A percentile compares a stretch with the other conserved stretches of the same genome.
Evolutionary conservation across 805 yeast genomes (phyloP).

Genomic region (Candida insectorum): DNA sequence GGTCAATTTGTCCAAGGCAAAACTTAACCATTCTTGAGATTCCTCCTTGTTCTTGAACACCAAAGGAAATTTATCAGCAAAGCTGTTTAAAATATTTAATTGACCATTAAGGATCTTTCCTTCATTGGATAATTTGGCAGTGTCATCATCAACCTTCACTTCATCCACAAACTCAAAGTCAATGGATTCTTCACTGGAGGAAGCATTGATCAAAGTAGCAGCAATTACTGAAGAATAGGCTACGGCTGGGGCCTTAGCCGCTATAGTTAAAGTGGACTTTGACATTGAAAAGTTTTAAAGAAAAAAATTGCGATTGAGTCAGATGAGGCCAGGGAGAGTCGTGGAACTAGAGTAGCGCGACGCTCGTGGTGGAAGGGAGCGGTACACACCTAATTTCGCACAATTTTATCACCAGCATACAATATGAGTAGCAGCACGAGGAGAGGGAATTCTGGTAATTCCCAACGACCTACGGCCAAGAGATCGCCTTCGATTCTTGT

Average conservation of each 20-base stretch:
- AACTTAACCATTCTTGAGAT: conserved; percentile 61
- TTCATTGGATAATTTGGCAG: conserved; percentile 43
- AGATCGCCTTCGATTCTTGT: conserved; percentile 92
- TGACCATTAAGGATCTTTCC: conserved; percentile 43
- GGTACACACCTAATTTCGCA: no score
- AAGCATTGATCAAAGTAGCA: conserved; percentile 63
- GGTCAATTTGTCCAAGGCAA: conserved; percentile 64
- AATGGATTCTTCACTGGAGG: conserved; percentile 42
- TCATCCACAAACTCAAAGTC: conserved; percentile 69
- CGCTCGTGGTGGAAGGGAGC: no score
- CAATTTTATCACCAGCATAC: no score
- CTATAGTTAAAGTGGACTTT: conserved; percentile 55
- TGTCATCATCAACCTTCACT: conserved; percentile 44
- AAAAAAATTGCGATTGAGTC: no score
- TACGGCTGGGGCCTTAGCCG: conserved; percentile 81
- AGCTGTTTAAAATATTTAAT: conserved; percentile 42
- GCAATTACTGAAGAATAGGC: conserved; percentile 80
- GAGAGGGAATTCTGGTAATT: no score
- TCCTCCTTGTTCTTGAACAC: conserved; percentile 32
- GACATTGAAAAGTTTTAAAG: conserved; percentile 28
- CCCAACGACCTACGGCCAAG: conserved; percentile 58
- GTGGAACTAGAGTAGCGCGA: no score
- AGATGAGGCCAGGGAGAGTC: no score
- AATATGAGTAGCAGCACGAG: no score
- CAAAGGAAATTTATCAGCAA: conserved; percentile 53